Percentiles rank a stretch among this genome's conserved stretches.
phyloP scores from a whole-genome alignment of 2,329 filamentous ascomycete species.

The Xylariaceae sp. region DNA sequence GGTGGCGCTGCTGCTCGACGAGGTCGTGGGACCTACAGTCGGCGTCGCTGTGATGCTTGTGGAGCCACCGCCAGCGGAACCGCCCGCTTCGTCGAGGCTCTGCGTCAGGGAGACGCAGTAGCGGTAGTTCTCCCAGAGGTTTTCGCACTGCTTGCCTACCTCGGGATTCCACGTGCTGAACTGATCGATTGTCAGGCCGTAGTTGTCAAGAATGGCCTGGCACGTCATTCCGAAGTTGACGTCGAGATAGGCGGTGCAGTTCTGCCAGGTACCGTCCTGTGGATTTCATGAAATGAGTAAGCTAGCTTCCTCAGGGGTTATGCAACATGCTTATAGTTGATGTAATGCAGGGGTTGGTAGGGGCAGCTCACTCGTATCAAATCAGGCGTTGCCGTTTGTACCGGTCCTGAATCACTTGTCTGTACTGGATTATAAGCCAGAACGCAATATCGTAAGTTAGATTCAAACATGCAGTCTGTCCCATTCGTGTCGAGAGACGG shows the following conservation, averaged over 20 bases:
- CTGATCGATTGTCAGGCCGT: not conserved
- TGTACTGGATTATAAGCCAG: not conserved
- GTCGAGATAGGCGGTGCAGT: conserved; percentile 2
- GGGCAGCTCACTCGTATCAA: conserved; percentile 6
- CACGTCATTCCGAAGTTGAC: not conserved
- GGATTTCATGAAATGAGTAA: too few relatives aligned
- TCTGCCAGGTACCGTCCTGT: not conserved
- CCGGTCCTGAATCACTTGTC: not conserved
- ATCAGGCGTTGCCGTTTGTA: not conserved
- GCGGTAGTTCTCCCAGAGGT: not conserved
- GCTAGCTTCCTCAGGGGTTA: too few relatives aligned
- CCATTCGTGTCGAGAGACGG: too few relatives aligned
- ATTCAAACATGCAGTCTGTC: not conserved
- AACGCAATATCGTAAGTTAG: not conserved
- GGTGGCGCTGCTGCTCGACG: not conserved
- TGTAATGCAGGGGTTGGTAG: too few relatives aligned
- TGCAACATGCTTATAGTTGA: too few relatives aligned
- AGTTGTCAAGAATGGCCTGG: not conserved
- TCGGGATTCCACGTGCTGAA: conserved; percentile 6
- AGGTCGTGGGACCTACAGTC: not conserved
- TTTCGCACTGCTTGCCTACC: conserved; percentile 1
- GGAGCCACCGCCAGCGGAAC: not conserved
- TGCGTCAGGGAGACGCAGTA: not conserved
- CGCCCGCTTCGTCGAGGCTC: not conserved
- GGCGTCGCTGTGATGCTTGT: not conserved